These are phyloP conservation scores for Pichia sp. DNA, from an alignment of 1,139 yeast genomes.

Conservation along the genomic window DNA sequence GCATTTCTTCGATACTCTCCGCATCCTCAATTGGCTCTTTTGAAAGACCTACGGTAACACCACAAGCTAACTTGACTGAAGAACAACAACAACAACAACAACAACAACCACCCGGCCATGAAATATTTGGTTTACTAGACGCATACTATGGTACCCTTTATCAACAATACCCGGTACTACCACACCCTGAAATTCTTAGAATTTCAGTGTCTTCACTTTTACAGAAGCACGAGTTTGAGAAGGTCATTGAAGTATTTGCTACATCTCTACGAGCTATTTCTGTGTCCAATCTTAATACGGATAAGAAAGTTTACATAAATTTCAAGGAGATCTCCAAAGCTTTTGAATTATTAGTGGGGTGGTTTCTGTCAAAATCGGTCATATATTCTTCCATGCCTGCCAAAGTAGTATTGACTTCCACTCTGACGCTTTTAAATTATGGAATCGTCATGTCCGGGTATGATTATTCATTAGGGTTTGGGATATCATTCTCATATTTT, in stretches of 20 bases:
- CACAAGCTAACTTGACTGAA: no score
- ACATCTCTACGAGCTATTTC: no score
- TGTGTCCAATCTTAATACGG: no score
- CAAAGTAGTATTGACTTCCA: constrained; percentile 36
- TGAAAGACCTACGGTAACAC: no score
- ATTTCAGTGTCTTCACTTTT: constrained; percentile 17
- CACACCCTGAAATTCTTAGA: constrained; percentile 26
- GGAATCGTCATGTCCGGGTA: constrained; percentile 52
- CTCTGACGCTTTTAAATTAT: constrained; percentile 49
- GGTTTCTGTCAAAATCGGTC: constrained; percentile 38
- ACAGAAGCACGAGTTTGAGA: constrained; percentile 33
- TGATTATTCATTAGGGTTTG: constrained; percentile 47
- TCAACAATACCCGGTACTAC: constrained; percentile 49
- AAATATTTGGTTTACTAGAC: constrained; percentile 15
- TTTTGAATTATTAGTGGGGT: constrained; percentile 35
- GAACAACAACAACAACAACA: background rate
- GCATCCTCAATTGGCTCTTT: no score
- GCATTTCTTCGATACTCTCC: constrained; percentile 6
- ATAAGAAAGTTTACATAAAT: constrained; percentile 16
- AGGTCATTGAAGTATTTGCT: constrained; percentile 44
- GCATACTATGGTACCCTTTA: constrained; percentile 50
- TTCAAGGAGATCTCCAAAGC: constrained; percentile 32
- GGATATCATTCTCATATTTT: constrained; percentile 47
- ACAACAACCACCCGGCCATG: constrained; percentile 2
- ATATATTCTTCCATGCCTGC: constrained; percentile 26